Evolutionary conservation across 352 stramenopile species (phyloP).

Genomic region (Globisporangium lucens): DNA sequence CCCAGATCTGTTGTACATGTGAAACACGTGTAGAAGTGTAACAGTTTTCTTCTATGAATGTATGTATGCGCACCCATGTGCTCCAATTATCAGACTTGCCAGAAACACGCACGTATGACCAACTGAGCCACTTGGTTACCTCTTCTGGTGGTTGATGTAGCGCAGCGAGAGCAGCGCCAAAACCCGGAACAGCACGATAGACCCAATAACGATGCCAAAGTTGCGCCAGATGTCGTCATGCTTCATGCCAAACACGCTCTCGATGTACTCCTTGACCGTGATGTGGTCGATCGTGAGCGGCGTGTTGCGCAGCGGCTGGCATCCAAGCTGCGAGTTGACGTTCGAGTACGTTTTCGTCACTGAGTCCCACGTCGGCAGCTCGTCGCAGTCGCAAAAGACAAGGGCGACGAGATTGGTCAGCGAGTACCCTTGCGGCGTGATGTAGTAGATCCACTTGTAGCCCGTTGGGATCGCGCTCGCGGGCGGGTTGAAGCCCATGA

Average conservation of each 20-base stretch:
- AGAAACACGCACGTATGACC: neutral
- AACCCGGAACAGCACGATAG: constrained; percentile 37
- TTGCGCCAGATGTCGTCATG: constrained; percentile 24
- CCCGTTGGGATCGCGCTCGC: constrained; percentile 28
- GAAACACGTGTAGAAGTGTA: neutral
- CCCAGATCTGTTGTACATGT: neutral
- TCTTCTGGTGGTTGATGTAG: constrained; percentile 29
- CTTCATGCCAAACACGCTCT: constrained; percentile 27
- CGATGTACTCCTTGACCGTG: constrained; percentile 31
- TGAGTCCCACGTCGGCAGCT: neutral
- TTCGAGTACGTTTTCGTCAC: neutral
- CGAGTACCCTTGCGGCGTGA: constrained; percentile 31
- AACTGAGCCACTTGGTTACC: neutral
- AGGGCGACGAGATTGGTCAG: constrained; percentile 36
- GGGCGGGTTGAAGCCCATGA: constrained; percentile 45
- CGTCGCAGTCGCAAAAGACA: constrained; percentile 41
- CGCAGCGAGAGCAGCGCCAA: constrained; percentile 36
- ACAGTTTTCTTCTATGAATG: neutral
- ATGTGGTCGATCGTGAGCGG: constrained; percentile 7
- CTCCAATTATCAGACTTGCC: neutral
- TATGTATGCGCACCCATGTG: neutral
- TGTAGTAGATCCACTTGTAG: constrained; percentile 45
- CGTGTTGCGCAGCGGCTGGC: constrained; percentile 1
- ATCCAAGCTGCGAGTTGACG: constrained; percentile 14
- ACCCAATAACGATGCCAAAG: constrained; percentile 19